These are phyloP conservation scores for Fagopyrum tataricum DNA, from an alignment of 148 eudicot genomes.

Conservation along the genomic window DNA sequence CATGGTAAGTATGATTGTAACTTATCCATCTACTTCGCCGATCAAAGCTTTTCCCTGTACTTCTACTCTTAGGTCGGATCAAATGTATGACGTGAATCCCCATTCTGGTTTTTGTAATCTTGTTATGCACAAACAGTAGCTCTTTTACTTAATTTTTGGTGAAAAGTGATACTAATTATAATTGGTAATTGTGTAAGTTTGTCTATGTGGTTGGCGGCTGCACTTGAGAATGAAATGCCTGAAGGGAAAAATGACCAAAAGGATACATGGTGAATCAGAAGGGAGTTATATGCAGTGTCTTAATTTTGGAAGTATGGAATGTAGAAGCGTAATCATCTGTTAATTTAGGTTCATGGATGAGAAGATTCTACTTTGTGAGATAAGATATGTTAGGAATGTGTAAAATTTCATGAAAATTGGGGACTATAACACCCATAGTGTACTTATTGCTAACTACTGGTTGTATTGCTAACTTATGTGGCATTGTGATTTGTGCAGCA, in stretches of 20 bases:
- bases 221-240: neutral
- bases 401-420: neutral
- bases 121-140: neutral
- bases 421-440: no score
- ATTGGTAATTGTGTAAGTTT: neutral
- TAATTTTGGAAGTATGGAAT: neutral
- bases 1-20: neutral
- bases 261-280: neutral
- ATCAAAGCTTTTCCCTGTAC: no score
- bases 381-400: neutral
- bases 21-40: no score
- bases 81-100: no score
- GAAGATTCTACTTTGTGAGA: neutral
- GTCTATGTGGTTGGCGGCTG: neutral
- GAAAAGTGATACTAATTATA: neutral
- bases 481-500: conserved; percentile 3
- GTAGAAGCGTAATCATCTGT: neutral
- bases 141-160: neutral
- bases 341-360: neutral
- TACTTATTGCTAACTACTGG: neutral
- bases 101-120: neutral
- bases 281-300: no score
- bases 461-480: neutral
- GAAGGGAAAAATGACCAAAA: neutral
- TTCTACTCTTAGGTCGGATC: no score